Evolutionary conservation across 352 stramenopile species (phyloP).

Genomic region (Blastocystis hominis): DNA sequence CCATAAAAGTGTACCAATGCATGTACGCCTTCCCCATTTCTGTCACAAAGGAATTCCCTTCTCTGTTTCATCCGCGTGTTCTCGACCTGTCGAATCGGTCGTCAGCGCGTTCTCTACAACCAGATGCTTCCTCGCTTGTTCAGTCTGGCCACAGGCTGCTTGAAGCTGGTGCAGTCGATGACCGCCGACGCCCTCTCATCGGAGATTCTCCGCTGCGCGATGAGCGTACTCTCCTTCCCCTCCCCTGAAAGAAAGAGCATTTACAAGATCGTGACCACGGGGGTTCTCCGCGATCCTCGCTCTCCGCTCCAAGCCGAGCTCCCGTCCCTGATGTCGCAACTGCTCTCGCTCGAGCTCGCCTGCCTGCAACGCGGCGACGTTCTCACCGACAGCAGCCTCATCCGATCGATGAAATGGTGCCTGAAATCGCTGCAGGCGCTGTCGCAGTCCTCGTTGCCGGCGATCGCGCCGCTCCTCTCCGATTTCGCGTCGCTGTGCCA

Average conservation of each 20-base stretch:
- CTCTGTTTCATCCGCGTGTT: not conserved
- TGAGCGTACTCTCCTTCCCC: not conserved
- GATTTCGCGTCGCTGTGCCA: slow-evolving; percentile 1
- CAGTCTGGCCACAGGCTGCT: not conserved
- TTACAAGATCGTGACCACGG: not conserved
- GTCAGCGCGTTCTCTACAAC: not conserved
- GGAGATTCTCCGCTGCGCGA: not conserved
- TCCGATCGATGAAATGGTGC: slow-evolving; percentile 13
- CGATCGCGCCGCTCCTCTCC: not conserved
- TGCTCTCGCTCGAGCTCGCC: not conserved
- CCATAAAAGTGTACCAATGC: not conserved
- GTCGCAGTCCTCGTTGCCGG: not conserved
- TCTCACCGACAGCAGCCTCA: not conserved
- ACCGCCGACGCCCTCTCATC: not conserved
- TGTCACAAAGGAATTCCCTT: not conserved
- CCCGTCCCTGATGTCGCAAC: not conserved
- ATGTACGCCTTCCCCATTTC: not conserved
- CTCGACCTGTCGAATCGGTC: slow-evolving; percentile 29
- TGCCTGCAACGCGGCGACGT: not conserved
- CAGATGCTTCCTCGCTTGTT: not conserved
- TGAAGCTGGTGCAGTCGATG: not conserved
- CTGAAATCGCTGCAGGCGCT: not conserved
- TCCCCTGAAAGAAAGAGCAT: not conserved
- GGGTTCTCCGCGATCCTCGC: not conserved
- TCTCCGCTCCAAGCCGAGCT: not conserved